A percentile compares a stretch with the other conserved stretches of the same genome.
Evolutionary conservation across 202 grass and related monocot species (phyloP).

Genomic region (Panicum virgatum): DNA sequence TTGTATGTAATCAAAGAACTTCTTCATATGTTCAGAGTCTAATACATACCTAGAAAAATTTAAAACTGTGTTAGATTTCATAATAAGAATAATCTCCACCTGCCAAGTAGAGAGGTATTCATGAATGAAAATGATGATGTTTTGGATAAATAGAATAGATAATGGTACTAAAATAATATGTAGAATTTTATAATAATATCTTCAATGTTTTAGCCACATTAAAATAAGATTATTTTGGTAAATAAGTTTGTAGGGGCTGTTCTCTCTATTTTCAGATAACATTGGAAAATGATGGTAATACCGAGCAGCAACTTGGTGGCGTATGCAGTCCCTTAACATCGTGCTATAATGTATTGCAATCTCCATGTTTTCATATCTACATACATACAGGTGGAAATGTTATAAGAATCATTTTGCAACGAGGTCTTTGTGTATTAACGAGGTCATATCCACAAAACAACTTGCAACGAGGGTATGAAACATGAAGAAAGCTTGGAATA

Average conservation of each 20-base stretch:
- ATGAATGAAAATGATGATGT: not conserved
- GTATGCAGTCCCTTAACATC: constrained; percentile 36
- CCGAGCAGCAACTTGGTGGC: constrained; percentile 52
- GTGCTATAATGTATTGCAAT: constrained; percentile 56
- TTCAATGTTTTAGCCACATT: not conserved
- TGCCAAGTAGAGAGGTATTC: not conserved
- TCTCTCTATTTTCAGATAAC: not conserved
- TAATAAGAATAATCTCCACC: not conserved
- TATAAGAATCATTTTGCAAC: not conserved
- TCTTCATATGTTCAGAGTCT: constrained; percentile 46
- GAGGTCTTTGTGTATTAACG: too few species aligned
- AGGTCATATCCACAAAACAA: not conserved
- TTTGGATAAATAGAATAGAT: not conserved
- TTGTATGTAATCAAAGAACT: constrained; percentile 56
- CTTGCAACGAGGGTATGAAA: not conserved
- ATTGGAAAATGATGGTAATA: not conserved
- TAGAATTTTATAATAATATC: not conserved
- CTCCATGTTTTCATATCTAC: constrained; percentile 42
- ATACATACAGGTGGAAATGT: constrained; percentile 16
- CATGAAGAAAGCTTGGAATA: not conserved
- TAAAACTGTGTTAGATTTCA: not conserved
- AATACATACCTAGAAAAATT: constrained; percentile 44
- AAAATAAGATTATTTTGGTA: not conserved
- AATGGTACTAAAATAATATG: not conserved
- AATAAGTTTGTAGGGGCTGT: not conserved